Evolutionary conservation across 2,329 filamentous ascomycete species (phyloP), one percentile per base, ranked within the genome.

Genomic region (Dothistroma pini): DNA sequence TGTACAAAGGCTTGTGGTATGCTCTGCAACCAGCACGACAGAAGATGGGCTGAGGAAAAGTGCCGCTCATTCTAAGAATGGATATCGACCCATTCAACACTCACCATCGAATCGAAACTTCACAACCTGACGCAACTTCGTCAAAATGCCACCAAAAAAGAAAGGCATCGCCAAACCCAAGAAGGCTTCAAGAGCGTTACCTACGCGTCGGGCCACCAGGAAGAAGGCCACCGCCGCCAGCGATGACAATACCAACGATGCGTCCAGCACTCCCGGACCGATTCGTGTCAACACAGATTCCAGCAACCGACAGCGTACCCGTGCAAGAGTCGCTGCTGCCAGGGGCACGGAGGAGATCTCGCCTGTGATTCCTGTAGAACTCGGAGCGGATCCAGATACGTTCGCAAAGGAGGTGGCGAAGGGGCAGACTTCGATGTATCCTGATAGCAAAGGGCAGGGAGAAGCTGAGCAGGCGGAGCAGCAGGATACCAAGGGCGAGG

Each of bases 61-160:
- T 44, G 35, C 35, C 16, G 35, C 35, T 38, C 35, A 38, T 38
- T 38, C 35, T 29, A 29, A 29, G 6, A 2, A 29, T 29, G 25
- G 25, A 29, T 29, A 6, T 38, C 9, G 34, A 4, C 2, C 14
- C 34, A 16, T 38, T 16, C 10, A 7, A 38, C 10, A 38, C 34
- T 16, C 34, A 38, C 34, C 34, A 38, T 38, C 34, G 10, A 38
- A 38, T 4, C 34, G 25, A 11, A 31, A 11, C 4, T 8, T 4
- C 1, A 51, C 53, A 14, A 48, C 35, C 14, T 25, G 16, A 44
- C 22, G 21, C 8, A 21, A 48, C n/a, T 21, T 9, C 34, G n/a
- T 16, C 31, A 59, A 25, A 32, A 69, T 69, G 67, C 60, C 66
- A 14, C 67, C 67, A 10, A 69, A 66, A 57, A 65, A 64, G 58